Percentiles rank a stretch among this genome's conserved stretches.
phyloP scores from a whole-genome alignment of 2,329 filamentous ascomycete genomes.

The Mycosphaerella sp. region DNA sequence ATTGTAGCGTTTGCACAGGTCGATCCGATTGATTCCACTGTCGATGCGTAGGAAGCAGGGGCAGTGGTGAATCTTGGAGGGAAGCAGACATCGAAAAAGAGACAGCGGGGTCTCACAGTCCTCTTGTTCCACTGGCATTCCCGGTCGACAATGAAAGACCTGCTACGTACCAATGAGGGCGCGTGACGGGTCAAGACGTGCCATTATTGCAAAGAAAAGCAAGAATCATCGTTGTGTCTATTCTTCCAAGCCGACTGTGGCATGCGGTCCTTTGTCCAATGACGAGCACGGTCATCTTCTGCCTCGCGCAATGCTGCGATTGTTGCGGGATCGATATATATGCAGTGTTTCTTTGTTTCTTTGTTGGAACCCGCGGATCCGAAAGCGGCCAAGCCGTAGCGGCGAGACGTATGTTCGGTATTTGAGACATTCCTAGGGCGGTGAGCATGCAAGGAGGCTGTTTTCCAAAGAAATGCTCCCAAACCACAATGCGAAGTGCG shows the following conservation, averaged over 20 bases:
- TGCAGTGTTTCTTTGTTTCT: constrained; percentile 34
- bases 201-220: constrained; percentile 27
- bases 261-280: constrained; percentile 33
- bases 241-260: constrained; percentile 30
- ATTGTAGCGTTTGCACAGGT: constrained; percentile 25
- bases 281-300: constrained; percentile 27
- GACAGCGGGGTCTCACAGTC: constrained; percentile 28
- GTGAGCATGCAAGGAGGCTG: constrained; percentile 18
- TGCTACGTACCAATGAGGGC: constrained; percentile 27
- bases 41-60: constrained; percentile 15
- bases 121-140: constrained; percentile 32
- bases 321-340: constrained; percentile 28
- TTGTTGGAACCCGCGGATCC: constrained; percentile 30
- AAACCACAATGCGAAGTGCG: constrained; percentile 24
- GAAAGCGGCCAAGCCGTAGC: constrained; percentile 30
- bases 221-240: constrained; percentile 31
- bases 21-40: constrained; percentile 14
- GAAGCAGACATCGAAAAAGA: constrained; percentile 30
- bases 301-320: constrained; percentile 28
- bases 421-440: constrained; percentile 34
- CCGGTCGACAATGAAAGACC: constrained; percentile 30
- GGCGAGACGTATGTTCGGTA: constrained; percentile 25
- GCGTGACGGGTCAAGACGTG: constrained; percentile 27
- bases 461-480: constrained; percentile 27
- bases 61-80: constrained; percentile 22